Evolutionary conservation across 1,284 basidiomycete species (phyloP).

Genomic region (Volvariella surrecta): DNA sequence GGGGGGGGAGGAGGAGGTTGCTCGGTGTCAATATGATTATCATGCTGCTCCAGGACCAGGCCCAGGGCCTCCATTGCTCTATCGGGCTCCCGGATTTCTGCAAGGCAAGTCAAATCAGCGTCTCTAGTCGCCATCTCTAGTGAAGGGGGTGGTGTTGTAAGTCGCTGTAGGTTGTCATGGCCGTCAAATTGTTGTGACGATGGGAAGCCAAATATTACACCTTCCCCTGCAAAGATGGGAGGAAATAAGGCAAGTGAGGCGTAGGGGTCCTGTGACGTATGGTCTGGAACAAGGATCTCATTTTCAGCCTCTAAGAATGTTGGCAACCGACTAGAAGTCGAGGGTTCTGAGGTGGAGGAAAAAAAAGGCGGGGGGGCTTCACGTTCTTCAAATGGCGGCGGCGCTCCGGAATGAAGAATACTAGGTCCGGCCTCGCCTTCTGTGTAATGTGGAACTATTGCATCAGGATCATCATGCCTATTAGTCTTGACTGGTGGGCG

Average conservation of each 20-base stretch:
- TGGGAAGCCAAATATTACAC: constrained; percentile 61
- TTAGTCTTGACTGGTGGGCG: constrained; percentile 63
- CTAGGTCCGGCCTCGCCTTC: constrained; percentile 68
- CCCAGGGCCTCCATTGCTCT: constrained; percentile 49
- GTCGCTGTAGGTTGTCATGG: constrained; percentile 54
- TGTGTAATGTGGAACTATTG: constrained; percentile 51
- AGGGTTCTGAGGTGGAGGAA: constrained; percentile 43
- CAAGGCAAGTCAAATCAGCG: constrained; percentile 56
- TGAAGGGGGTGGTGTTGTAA: constrained; percentile 57
- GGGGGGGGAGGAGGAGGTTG: constrained; percentile 69
- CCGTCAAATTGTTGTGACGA: constrained; percentile 70
- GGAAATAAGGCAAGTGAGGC: constrained; percentile 23
- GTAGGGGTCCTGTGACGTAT: constrained; percentile 26
- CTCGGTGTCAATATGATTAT: constrained; percentile 25
- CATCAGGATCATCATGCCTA: constrained; percentile 55
- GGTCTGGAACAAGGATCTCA: constrained; percentile 49
- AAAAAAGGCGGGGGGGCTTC: constrained; percentile 75
- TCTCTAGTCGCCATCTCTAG: constrained; percentile 64
- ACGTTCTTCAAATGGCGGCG: constrained; percentile 75
- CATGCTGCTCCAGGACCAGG: constrained; percentile 45
- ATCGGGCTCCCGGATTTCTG: constrained; percentile 45
- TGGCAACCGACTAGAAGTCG: constrained; percentile 52
- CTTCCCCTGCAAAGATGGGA: constrained; percentile 55
- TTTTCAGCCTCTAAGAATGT: constrained; percentile 76
- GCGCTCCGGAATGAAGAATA: constrained; percentile 46